Evolutionary conservation across 495 filamentous ascomycete species (phyloP), one percentile per base, ranked within the genome.

Genomic region (Xylaria palmicola): DNA sequence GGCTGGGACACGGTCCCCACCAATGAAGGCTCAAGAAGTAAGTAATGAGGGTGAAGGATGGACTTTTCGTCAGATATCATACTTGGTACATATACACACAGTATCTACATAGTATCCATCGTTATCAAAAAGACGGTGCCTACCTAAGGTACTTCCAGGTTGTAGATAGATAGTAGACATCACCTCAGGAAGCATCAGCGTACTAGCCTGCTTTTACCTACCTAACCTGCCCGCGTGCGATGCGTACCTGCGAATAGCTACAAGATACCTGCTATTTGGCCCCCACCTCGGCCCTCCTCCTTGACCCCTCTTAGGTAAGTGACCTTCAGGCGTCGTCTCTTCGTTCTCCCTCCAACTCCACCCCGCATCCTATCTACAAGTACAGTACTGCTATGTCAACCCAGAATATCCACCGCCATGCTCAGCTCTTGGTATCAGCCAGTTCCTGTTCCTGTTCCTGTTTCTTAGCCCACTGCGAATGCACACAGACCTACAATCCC

Each of bases 391-490:
- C 50, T 13, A 22, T 30, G 8, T 39, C 6, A 29, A 43, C n/a
- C 45, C 58, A 22, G 29, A 27, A 43, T 29, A 4, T 37, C 29
- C 22, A 50, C 36, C 12, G 15, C 37, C 32, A 53, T 24, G 36
- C 30, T 56, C 53, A 22, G 1, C 17, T 12, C 50, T 59, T 45
- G 30, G 4, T 17, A 36, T 40, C 34, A 47, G 30, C 45, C 56
- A 26, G 15, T 13, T 52, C 29, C n/a, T n/a, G n/a, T n/a, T n/a
- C n/a, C 27, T 17, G 20, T 59, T 54, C 59, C 44, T 57, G 29
- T 19, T 57, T 27, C 47, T 27, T 24, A 49, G 57, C 57, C 44
- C 32, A 52, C 27, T n/a, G n/a, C n/a, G n/a, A n/a, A n/a, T n/a
- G n/a, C n/a, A n/a, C n/a, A n/a, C n/a, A n/a, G n/a, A 44, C 47